phyloP scores from a whole-genome alignment of 2,329 filamentous ascomycete species.

The Claviceps humidiphila region DNA sequence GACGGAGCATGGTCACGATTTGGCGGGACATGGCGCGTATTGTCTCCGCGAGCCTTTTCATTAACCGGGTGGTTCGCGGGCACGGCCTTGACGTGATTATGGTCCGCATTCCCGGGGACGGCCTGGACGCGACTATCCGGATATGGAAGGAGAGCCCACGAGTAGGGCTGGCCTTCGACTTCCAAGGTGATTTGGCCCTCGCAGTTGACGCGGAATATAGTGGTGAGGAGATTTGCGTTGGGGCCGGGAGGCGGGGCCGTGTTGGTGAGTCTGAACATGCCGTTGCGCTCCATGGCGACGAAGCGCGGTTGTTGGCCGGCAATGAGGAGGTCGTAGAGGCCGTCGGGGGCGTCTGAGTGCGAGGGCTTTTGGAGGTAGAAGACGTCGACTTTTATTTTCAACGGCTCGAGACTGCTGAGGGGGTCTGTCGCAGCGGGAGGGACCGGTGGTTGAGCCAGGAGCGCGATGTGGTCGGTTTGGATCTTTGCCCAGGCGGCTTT shows the following conservation, averaged over 20 bases:
- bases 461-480: neutral
- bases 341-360: neutral
- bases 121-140: neutral
- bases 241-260: neutral
- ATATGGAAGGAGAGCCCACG: neutral
- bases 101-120: neutral
- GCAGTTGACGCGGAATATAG: slow-evolving; percentile 1
- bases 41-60: neutral
- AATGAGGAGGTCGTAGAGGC: neutral
- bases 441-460: neutral
- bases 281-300: neutral
- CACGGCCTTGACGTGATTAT: neutral
- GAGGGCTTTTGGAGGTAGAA: neutral
- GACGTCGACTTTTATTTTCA: neutral
- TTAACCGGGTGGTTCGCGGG: neutral
- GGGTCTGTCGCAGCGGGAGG: neutral
- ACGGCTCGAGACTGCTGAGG: neutral
- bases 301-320: neutral
- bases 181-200: neutral
- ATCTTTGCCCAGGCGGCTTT: neutral
- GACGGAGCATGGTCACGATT: neutral
- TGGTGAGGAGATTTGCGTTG: neutral
- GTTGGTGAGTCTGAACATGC: neutral
- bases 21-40: neutral
- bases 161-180: neutral